Evolutionary conservation across 2,329 filamentous ascomycete genomes (phyloP), one percentile per base, ranked within the genome.

Genomic region (Colletotrichum magnum): DNA sequence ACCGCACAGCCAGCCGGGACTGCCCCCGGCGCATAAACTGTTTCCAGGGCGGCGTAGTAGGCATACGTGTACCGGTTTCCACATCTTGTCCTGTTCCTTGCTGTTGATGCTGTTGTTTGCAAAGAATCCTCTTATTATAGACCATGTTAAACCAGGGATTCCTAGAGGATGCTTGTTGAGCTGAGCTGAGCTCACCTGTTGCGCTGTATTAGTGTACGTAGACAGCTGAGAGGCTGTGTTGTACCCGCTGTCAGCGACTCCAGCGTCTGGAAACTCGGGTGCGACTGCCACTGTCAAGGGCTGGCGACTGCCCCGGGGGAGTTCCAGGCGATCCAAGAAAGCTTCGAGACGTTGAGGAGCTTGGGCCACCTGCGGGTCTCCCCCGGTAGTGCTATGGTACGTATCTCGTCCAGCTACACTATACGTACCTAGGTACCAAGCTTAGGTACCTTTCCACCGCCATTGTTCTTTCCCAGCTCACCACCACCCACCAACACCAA

Each of bases 281-380:
- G 50, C 24, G 18, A 32, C 50, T 52, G 50, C 50, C 50, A 51
- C 10, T 7, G 32, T 18, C 4, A 10, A 48, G n/a, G 16, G n/a
- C 16, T 16, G 13, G 43, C 43, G 12, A 47, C 13, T n/a, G 13
- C n/a, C 45, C 13, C 10, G 28, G 28, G 26, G 32, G 13, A 54
- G 54, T 36, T 16, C 48, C 18, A 62, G 47, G 10, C 15, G 53
- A 39, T 28, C 28, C 13, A 39, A 57, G 24, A 64, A 65, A 69
- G 62, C 66, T 69, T 69, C 71, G 61, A 72, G 69, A 69, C 62
- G 71, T 71, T 72, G 71, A 71, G 71, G 71, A 72, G 71, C 71
- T 72, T 71, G 71, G 71, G 65, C 71, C 71, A 71, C 18, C 32
- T 41, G 39, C 28, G 61, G 53, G 48, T 58, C 59, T 36, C 24